These are phyloP conservation scores for Entonaema liquescens DNA, from an alignment of 495 filamentous ascomycete species.

Conservation along the genomic window DNA sequence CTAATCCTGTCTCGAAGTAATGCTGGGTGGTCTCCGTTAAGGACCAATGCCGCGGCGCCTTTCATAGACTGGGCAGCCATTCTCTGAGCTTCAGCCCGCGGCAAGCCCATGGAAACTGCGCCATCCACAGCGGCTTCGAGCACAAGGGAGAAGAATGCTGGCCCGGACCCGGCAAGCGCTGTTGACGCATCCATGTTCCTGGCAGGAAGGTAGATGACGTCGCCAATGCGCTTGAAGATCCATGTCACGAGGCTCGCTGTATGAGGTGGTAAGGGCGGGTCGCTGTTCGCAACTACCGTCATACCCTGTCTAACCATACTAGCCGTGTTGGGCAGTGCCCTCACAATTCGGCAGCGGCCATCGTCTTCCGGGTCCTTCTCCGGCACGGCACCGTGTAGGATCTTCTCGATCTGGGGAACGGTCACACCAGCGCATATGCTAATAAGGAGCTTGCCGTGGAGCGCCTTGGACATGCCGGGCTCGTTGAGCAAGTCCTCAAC, in stretches of 20 bases:
- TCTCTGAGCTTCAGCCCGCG: slow-evolving; percentile 75
- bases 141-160: slow-evolving; percentile 81
- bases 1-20: slow-evolving; percentile 78
- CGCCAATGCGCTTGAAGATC: slow-evolving; percentile 79
- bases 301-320: slow-evolving; percentile 77
- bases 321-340: slow-evolving; percentile 83
- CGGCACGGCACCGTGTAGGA: slow-evolving; percentile 60
- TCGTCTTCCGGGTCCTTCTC: slow-evolving; percentile 49
- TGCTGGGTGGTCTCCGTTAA: slow-evolving; percentile 79
- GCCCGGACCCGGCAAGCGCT: slow-evolving; percentile 78
- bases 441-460: slow-evolving; percentile 82
- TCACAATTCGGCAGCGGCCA: slow-evolving; percentile 66
- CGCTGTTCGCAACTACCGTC: slow-evolving; percentile 76
- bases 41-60: slow-evolving; percentile 75
- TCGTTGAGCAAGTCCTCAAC: slow-evolving; percentile 69
- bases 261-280: slow-evolving; percentile 62
- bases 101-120: slow-evolving; percentile 81
- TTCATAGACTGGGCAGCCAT: slow-evolving; percentile 85
- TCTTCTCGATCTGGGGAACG: slow-evolving; percentile 66
- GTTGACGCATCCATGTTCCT: slow-evolving; percentile 77
- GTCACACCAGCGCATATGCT: slow-evolving; percentile 86
- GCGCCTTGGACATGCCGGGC: slow-evolving; percentile 71
- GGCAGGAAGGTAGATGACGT: slow-evolving; percentile 70
- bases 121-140: slow-evolving; percentile 81
- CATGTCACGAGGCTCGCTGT: slow-evolving; percentile 69